Evolutionary conservation across 106 monocot genomes (phyloP).

Genomic region (Platanthera guangdongensis): DNA sequence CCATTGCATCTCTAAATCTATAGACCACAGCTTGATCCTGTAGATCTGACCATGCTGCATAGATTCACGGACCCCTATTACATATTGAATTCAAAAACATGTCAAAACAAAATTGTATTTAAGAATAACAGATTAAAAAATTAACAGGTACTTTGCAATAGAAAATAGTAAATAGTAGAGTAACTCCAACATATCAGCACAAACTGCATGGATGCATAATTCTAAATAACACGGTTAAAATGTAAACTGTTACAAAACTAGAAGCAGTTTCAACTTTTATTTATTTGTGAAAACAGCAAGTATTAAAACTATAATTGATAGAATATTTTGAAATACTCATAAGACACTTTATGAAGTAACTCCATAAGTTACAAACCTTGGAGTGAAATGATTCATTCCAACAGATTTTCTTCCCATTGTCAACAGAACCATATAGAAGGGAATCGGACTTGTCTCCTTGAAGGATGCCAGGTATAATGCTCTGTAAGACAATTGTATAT

Average conservation of each 20-base stretch:
- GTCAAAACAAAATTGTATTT: background rate
- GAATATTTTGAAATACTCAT: background rate
- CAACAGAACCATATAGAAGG: constrained; percentile 94
- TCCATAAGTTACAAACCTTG: constrained; percentile 45
- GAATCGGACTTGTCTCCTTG: constrained; percentile 99
- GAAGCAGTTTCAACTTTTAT: background rate
- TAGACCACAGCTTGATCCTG: background rate
- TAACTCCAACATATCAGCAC: background rate
- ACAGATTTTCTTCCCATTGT: constrained; percentile 96
- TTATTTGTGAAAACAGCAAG: background rate
- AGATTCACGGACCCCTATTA: background rate
- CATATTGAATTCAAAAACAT: background rate
- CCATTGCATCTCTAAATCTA: no score
- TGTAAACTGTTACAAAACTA: background rate
- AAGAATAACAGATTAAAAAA: background rate
- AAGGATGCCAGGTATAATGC: constrained; percentile 98
- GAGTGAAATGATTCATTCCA: constrained; percentile 96
- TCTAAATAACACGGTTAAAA: background rate
- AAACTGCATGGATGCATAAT: background rate
- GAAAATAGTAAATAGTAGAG: background rate
- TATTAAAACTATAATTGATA: background rate
- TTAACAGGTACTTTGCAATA: background rate
- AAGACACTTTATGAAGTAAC: background rate
- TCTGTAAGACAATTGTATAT: constrained; percentile 33
- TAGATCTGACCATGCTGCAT: background rate